These are phyloP conservation scores for Backusella mclennaniae DNA, from an alignment of 192 early-diverging fungal species.

Conservation along the genomic window DNA sequence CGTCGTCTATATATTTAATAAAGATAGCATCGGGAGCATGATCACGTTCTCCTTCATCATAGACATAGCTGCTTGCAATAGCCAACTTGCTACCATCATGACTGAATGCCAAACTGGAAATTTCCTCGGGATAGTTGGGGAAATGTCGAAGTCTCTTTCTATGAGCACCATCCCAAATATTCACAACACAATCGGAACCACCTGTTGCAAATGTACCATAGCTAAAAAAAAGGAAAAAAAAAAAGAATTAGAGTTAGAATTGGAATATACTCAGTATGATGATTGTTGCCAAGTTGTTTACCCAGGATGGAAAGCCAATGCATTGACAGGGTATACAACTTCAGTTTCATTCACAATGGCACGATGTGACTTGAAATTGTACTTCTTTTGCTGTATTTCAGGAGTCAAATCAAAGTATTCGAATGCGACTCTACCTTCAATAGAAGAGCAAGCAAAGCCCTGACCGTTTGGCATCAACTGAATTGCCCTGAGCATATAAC, in stretches of 20 bases:
- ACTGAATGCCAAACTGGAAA: constrained; percentile 81
- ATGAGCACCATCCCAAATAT: constrained; percentile 90
- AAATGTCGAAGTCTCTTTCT: constrained; percentile 86
- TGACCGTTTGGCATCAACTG: constrained; percentile 79
- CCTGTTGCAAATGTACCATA: constrained; percentile 96
- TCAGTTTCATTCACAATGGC: constrained; percentile 74
- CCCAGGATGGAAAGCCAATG: constrained; percentile 89
- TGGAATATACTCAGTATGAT: background rate
- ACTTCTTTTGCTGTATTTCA: constrained; percentile 76
- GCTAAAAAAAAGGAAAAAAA: constrained; percentile 26
- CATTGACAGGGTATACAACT: constrained; percentile 90
- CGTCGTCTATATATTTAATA: constrained; percentile 68
- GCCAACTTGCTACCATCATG: constrained; percentile 78
- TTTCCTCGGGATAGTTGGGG: constrained; percentile 75
- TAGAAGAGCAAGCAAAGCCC: constrained; percentile 88
- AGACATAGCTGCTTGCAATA: constrained; percentile 90
- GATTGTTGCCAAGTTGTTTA: constrained; percentile 19
- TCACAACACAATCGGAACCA: constrained; percentile 89
- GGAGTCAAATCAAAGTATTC: constrained; percentile 81
- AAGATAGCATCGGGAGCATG: constrained; percentile 80
- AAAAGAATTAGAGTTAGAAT: background rate
- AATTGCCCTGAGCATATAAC: constrained; percentile 87
- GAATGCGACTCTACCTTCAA: constrained; percentile 93
- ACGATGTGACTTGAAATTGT: constrained; percentile 97
- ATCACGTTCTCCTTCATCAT: constrained; percentile 91